Base-by-base conservation (phyloP, 75 land plant species). In the Isoetes taiwanensis region DNA sequence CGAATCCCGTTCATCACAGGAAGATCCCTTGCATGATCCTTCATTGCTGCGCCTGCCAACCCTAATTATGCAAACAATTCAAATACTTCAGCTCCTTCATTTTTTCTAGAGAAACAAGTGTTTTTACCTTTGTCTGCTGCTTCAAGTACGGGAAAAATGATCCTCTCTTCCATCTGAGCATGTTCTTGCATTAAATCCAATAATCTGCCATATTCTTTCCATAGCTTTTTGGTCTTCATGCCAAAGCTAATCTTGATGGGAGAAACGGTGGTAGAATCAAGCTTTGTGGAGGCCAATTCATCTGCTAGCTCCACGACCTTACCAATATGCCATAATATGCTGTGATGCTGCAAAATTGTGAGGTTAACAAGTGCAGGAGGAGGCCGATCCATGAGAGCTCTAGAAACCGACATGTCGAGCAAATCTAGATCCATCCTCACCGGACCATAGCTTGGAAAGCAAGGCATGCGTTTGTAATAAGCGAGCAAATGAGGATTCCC, bases 141-240 rank as follows among this genome's bases (percentile, higher is more conserved):
- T 14, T 84, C 82, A 2, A 88, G 63, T 19, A 75, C 65, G 6
- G 90, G 90, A 48, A 88, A 88, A 25, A 88, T 30, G 17, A 84
- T 58, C 55, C 75, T 33, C 65, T 88, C 95, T 74, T 88, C 95
- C 95, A 88, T 85, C 65, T 79, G 89, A 14, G 95, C 94, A 59
- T 88, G 95, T 74, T 88, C 95, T 23, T 76, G 76, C 85, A 85
- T 60, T 14, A 88, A 19, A 55, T 88, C 85, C 54, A 74, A 40
- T 57, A 84, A 48, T 35, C 64, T 53, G 20, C 64, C 57, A 67
- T 88, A 88, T n/a, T 32, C 54, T 48, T 60, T 65, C 25, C 62
- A 75, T 10, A 87, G 70, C 71, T 58, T 78, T 54, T 41, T 78
- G 33, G 77, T 28, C 65, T 78, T 73, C 70, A 70, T 75, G 37